These are phyloP conservation scores for Solanum pennellii DNA, from an alignment of 257 asterid genomes.

Conservation along the genomic window DNA sequence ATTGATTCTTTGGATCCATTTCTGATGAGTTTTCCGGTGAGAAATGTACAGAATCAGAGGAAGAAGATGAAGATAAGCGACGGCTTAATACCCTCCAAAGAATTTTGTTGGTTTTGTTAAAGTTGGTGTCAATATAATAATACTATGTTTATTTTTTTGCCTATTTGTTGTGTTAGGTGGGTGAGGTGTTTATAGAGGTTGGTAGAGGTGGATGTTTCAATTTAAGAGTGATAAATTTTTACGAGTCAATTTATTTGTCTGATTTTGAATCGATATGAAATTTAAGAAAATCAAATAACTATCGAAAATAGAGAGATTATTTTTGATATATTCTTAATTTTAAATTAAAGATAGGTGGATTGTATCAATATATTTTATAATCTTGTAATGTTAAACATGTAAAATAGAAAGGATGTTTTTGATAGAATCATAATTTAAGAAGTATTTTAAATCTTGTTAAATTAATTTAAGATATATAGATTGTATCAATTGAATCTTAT, in stretches of 20 bases:
- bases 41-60: not conserved
- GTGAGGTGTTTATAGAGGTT: not conserved
- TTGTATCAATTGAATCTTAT: too few species aligned
- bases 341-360: too few species aligned
- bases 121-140: not conserved
- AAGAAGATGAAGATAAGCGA: not conserved
- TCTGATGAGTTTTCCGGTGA: not conserved
- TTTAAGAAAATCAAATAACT: too few species aligned
- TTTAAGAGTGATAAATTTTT: not conserved
- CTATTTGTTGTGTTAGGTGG: not conserved
- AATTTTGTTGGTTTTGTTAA: not conserved
- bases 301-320: too few species aligned
- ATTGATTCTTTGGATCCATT: conserved; percentile 17
- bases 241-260: too few species aligned
- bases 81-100: not conserved
- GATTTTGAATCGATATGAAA: too few species aligned
- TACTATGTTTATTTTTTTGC: not conserved
- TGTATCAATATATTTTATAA: too few species aligned
- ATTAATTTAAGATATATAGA: too few species aligned
- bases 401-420: accelerated
- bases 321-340: accelerated
- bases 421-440: too few species aligned
- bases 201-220: not conserved
- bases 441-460: too few species aligned
- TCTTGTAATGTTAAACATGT: too few species aligned